These are phyloP conservation scores for Thuidium tamariscinum DNA, from an alignment of 225 moss, liverwort and hornwort genomes.

Conservation along the genomic window DNA sequence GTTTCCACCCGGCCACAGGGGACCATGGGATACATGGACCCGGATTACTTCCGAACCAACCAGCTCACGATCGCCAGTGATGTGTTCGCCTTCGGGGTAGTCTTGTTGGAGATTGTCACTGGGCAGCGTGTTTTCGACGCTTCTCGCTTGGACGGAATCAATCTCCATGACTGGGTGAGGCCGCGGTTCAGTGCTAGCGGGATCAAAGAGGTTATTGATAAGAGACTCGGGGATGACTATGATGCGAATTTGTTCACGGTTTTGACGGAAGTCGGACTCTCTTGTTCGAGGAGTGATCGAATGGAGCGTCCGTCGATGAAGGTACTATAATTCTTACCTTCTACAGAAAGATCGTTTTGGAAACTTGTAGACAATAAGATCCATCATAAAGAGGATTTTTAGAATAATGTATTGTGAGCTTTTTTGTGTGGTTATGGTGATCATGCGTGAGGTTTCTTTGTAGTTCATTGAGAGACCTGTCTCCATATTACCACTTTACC, in stretches of 20 bases:
- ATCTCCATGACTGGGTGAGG: conserved; percentile 5
- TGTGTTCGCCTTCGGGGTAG: conserved; percentile 8
- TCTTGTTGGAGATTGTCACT: conserved; percentile 8
- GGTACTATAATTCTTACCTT: background rate
- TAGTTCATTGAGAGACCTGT: background rate
- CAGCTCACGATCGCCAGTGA: background rate
- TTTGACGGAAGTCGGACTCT: background rate
- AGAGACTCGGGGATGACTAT: background rate
- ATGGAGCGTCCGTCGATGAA: conserved; percentile 19
- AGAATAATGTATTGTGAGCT: no score
- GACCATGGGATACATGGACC: conserved; percentile 19
- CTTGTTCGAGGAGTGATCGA: background rate
- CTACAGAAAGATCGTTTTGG: background rate
- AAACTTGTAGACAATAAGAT: background rate
- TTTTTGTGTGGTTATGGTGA: background rate
- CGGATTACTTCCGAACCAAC: conserved; percentile 19
- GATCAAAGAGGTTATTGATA: background rate
- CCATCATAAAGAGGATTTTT: background rate
- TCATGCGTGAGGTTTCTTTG: background rate
- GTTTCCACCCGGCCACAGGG: conserved; percentile 4
- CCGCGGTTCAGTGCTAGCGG: background rate
- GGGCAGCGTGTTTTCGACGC: conserved; percentile 5
- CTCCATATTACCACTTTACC: no score
- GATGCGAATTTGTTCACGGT: background rate
- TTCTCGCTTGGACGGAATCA: background rate